Percentiles rank a stretch among this genome's conserved stretches.
Conservation (phyloP, 164 flowering plant species). For the Akebia trifoliata region DNA sequence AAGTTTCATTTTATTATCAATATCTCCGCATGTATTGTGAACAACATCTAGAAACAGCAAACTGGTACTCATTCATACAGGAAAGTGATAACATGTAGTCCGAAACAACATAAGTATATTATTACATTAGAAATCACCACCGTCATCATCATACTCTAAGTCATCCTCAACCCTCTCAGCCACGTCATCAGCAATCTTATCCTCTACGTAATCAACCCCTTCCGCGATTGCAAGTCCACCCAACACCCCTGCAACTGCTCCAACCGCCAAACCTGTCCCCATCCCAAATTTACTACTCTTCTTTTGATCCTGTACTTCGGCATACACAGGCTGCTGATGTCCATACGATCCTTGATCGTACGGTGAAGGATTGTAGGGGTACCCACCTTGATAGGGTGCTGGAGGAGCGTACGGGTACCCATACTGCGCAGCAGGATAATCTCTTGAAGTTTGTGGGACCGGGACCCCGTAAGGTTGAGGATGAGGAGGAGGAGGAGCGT, state of each 20-base stretch:
- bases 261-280: slow-evolving; percentile 91
- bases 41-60: no score
- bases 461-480: slow-evolving; percentile 41
- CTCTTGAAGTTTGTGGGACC: slow-evolving; percentile 12
- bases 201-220: slow-evolving; percentile 60
- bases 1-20: no score
- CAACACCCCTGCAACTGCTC: slow-evolving; percentile 66
- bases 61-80: no score
- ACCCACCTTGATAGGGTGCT: not conserved
- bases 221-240: slow-evolving; percentile 76
- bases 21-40: no score
- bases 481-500: slow-evolving; percentile 32
- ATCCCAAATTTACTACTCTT: slow-evolving; percentile 42
- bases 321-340: slow-evolving; percentile 8
- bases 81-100: no score
- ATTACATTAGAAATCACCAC: no score
- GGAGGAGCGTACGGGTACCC: slow-evolving; percentile 6
- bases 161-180: slow-evolving; percentile 64
- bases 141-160: slow-evolving; percentile 23
- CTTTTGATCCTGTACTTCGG: slow-evolving; percentile 32
- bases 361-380: slow-evolving; percentile 12
- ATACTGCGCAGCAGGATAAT: not conserved
- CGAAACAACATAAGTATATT: no score
- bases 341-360: slow-evolving; percentile 15
- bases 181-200: slow-evolving; percentile 56